These are phyloP conservation scores for Hirsutella rhossiliensis DNA, from an alignment of 2,329 filamentous ascomycete genomes.

Conservation along the genomic window DNA sequence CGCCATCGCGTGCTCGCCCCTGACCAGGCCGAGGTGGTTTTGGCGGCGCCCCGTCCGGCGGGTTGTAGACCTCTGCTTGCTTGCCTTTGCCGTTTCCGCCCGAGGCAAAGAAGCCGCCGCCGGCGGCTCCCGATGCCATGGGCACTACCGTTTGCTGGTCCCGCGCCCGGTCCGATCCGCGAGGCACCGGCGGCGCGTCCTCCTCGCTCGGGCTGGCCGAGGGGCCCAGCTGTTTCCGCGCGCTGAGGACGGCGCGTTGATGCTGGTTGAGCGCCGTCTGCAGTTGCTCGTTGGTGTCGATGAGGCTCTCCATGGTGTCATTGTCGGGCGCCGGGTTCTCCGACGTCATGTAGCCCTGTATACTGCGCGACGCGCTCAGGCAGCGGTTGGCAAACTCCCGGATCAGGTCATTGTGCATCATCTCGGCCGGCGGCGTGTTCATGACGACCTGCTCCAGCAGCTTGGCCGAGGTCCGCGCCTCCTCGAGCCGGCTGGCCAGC, in stretches of 20 bases:
- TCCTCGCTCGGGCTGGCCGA: slow-evolving; percentile 15
- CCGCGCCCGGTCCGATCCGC: slow-evolving; percentile 15
- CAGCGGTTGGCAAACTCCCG: slow-evolving; percentile 87
- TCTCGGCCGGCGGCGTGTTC: slow-evolving; percentile 65
- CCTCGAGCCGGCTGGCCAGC: slow-evolving; percentile 72
- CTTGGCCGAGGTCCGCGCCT: slow-evolving; percentile 82
- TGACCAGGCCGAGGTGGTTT: slow-evolving; percentile 11
- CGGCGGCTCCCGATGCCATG: background rate
- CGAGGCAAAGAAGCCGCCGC: slow-evolving; percentile 1
- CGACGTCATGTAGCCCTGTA: slow-evolving; percentile 76
- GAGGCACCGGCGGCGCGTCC: slow-evolving; percentile 11
- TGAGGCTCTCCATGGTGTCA: slow-evolving; percentile 83
- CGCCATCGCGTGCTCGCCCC: slow-evolving; percentile 10
- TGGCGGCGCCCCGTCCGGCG: slow-evolving; percentile 12
- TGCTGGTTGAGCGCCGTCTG: slow-evolving; percentile 73
- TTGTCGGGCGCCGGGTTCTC: slow-evolving; percentile 77
- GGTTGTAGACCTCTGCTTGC: slow-evolving; percentile 15
- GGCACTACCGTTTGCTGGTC: slow-evolving; percentile 3
- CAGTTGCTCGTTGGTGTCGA: slow-evolving; percentile 89
- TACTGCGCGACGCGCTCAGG: slow-evolving; percentile 63
- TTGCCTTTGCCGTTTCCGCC: slow-evolving; percentile 22
- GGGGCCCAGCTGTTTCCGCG: slow-evolving; percentile 40
- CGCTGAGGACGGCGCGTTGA: slow-evolving; percentile 63
- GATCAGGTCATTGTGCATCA: slow-evolving; percentile 76
- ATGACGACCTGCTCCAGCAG: slow-evolving; percentile 86